Base-by-base conservation (phyloP, 2,329 filamentous ascomycete genomes). In the Colletotrichum plurivorum region DNA sequence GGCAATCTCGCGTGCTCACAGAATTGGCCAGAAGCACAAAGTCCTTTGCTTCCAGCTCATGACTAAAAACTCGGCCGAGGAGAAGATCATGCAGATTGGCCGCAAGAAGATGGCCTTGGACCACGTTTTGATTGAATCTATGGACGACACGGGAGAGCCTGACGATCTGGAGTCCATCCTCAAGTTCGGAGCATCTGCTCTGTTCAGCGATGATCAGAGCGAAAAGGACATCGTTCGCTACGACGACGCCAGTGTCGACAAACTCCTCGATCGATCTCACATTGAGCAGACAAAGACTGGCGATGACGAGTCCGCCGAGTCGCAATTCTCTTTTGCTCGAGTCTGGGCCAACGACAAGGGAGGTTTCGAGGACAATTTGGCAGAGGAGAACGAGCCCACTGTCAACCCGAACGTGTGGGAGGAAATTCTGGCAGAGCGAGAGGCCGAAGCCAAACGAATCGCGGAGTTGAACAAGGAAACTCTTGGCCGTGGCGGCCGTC, bases 91-190 rank as follows among this genome's bases (percentile, higher is more conserved):
- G 84, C 94, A 98, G 78, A 94, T 97, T 73, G 96, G 96, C 6
- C 92, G 94, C 74, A 97, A 94, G 81, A 99, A 99, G 82, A 94
- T 99, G 90, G 94, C 94, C 0, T 87, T 99, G 0, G 96, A 99
- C 75, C 95, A 98, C 78, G 93, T 96, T 1, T 87, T 99, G 20
- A 98, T 99, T 69, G 95, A 98, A 77, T 92, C 90, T 61, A 94
- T 99, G 89, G 94, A 95, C 66, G 91, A 95, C n/a, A 92, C 96
- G 53, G 89, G 95, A 45, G 90, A 89, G 9, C 90, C 90, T 8
- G 87, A 92, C 69, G 94, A 98, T 75, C 82, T 98, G 5, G 94
- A 97, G 74, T 93, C 93, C 0, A 95, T 98, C 69, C 85, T 99
- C 46, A 92, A 92, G 73, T 93, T 97, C 76, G 96, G 96, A 61